These are phyloP conservation scores for Suillus occidentalis DNA, from an alignment of 768 basidiomycete genomes.

Conservation along the genomic window DNA sequence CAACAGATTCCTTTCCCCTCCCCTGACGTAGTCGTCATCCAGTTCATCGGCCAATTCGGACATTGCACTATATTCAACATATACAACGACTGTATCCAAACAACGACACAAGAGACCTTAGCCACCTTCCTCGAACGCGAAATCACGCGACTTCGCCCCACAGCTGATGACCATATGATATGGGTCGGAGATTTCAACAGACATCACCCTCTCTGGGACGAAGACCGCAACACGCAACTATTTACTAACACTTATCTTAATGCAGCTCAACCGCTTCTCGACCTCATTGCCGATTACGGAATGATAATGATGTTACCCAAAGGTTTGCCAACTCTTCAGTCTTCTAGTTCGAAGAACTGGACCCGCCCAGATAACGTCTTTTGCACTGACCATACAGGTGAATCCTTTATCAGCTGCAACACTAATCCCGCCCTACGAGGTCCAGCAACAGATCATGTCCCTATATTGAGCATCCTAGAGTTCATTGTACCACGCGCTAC, in stretches of 20 bases:
- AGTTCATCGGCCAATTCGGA: neutral
- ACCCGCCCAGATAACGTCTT: constrained; percentile 15
- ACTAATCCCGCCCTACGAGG: neutral
- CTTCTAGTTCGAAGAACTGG: constrained; percentile 4
- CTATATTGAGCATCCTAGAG: neutral
- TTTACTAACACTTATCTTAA: constrained; percentile 9
- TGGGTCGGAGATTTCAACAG: constrained; percentile 8
- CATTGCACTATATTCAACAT: constrained; percentile 8
- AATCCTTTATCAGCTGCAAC: neutral
- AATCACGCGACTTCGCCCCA: neutral
- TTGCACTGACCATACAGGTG: neutral
- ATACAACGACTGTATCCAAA: constrained; percentile 9
- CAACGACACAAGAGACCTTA: neutral
- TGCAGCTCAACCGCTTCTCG: neutral
- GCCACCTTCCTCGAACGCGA: neutral
- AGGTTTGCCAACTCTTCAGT: constrained; percentile 6
- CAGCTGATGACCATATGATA: constrained; percentile 11
- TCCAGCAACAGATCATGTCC: neutral
- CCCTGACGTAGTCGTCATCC: neutral
- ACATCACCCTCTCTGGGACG: constrained; percentile 28
- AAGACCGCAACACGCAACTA: constrained; percentile 13
- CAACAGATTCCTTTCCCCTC: constrained; percentile 5
- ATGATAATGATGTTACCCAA: constrained; percentile 11
- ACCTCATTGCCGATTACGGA: constrained; percentile 10
- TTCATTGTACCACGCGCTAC: neutral